phyloP scores from a whole-genome alignment of 495 filamentous ascomycete species.

The Physcia stellaris region DNA sequence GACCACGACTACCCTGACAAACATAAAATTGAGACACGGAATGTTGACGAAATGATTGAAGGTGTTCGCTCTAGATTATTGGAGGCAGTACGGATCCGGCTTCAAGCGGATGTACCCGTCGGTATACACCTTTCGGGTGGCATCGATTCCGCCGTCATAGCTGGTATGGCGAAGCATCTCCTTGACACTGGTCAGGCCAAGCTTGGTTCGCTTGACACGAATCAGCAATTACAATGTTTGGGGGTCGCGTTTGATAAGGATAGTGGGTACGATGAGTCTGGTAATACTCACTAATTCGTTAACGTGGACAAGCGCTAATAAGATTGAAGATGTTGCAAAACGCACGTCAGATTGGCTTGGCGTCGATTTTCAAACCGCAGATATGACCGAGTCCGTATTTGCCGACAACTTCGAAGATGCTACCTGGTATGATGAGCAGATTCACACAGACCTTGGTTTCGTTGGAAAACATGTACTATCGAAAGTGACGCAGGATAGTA shows the following conservation, averaged over 20 bases:
- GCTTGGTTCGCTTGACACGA: conserved; percentile 24
- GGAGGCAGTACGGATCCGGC: conserved; percentile 31
- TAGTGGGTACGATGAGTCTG: conserved; percentile 32
- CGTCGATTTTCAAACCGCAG: conserved; percentile 28
- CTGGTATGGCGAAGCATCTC: conserved; percentile 37
- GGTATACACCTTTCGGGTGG: conserved; percentile 40
- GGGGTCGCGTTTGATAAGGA: conserved; percentile 25
- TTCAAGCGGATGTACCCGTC: conserved; percentile 39
- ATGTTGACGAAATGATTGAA: conserved; percentile 30
- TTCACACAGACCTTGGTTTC: conserved; percentile 30
- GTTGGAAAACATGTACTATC: conserved; percentile 34
- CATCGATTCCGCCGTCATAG: conserved; percentile 36
- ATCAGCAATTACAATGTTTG: conserved; percentile 18
- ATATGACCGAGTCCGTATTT: conserved; percentile 31
- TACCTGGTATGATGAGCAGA: conserved; percentile 33
- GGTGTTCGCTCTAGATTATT: conserved; percentile 30
- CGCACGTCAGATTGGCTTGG: conserved; percentile 37
- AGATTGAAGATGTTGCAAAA: conserved; percentile 27
- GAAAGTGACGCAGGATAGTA: conserved; percentile 24
- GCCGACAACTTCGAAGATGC: conserved; percentile 34
- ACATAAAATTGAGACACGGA: conserved; percentile 17
- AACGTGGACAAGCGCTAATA: too few species aligned
- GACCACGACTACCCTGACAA: conserved; percentile 32
- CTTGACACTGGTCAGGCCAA: conserved; percentile 22
- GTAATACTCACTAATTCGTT: conserved; percentile 16